These are phyloP conservation scores for Eucalyptus pumila DNA, from an alignment of 345 rosid species.

Conservation along the genomic window DNA sequence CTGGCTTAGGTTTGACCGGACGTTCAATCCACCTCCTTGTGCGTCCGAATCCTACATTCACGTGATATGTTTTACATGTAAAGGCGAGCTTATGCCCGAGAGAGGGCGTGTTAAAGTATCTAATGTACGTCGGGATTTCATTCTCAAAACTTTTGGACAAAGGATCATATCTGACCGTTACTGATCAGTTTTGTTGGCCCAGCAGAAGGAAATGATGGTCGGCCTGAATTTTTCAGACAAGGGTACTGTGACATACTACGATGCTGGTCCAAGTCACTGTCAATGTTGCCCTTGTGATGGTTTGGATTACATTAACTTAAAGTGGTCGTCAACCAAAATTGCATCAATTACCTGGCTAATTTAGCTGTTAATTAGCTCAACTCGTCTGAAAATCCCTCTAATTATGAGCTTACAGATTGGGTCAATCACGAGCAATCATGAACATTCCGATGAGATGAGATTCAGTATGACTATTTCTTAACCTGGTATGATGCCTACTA, in stretches of 20 bases:
- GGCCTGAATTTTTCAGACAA: neutral
- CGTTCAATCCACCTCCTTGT: neutral
- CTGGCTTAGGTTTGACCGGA: neutral
- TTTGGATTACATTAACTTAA: neutral
- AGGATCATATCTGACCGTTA: neutral
- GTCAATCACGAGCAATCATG: neutral
- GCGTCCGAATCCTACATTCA: neutral
- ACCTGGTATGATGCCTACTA: neutral
- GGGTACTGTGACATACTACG: neutral
- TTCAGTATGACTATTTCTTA: neutral
- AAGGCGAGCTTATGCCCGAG: neutral
- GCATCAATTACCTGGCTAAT: neutral
- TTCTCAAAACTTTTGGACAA: neutral
- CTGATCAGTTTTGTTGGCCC: neutral
- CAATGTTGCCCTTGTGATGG: neutral
- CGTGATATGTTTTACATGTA: neutral
- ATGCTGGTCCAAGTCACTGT: neutral
- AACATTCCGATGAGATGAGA: neutral
- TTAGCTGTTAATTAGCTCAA: neutral
- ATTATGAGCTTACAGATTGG: neutral
- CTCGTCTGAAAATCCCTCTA: neutral
- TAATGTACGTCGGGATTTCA: neutral
- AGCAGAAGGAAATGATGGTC: neutral
- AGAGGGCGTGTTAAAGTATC: neutral
- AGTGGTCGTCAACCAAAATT: neutral